Percentiles rank a stretch among this genome's conserved stretches.
Evolutionary conservation across 1,139 yeast species (phyloP).

Genomic region (Candida anutae): DNA sequence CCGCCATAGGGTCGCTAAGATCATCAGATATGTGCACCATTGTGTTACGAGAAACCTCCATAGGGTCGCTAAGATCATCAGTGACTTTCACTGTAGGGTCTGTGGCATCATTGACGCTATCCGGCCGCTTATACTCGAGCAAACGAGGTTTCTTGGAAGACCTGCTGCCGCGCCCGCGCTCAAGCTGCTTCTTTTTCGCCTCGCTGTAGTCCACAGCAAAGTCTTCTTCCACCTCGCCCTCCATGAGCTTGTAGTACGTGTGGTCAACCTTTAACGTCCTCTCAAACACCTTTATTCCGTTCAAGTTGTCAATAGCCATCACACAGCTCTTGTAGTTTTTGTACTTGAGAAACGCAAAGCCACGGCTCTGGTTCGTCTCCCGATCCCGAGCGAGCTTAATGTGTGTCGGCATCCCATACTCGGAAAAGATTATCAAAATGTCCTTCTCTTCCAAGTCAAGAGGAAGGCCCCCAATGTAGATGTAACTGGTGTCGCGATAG

Average conservation of each 20-base stretch:
- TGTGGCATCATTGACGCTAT: background rate
- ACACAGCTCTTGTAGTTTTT: slow-evolving; percentile 77
- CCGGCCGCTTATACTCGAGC: slow-evolving; percentile 2
- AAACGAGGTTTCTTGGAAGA: slow-evolving; percentile 3
- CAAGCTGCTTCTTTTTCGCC: slow-evolving; percentile 7
- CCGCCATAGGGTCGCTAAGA: background rate
- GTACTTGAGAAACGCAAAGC: slow-evolving; percentile 78
- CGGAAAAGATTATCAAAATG: slow-evolving; percentile 71
- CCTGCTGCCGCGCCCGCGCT: too few relatives aligned
- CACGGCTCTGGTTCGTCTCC: slow-evolving; percentile 60
- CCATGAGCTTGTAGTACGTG: slow-evolving; percentile 52
- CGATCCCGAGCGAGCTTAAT: slow-evolving; percentile 63
- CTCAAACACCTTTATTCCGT: slow-evolving; percentile 61
- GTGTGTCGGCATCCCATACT: slow-evolving; percentile 83
- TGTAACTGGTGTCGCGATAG: slow-evolving; percentile 55
- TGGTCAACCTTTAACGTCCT: slow-evolving; percentile 66
- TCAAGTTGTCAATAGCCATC: slow-evolving; percentile 82
- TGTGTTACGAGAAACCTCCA: slow-evolving; percentile 8
- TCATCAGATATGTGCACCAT: background rate
- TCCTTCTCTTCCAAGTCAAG: slow-evolving; percentile 64
- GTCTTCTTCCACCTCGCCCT: slow-evolving; percentile 42
- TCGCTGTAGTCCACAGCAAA: slow-evolving; percentile 27
- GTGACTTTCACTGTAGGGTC: slow-evolving; percentile 2
- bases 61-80: slow-evolving; percentile 13
- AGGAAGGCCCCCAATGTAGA: slow-evolving; percentile 67